Conservation (phyloP, 495 filamentous ascomycete genomes). For the Aspergillus conjunctus region DNA sequence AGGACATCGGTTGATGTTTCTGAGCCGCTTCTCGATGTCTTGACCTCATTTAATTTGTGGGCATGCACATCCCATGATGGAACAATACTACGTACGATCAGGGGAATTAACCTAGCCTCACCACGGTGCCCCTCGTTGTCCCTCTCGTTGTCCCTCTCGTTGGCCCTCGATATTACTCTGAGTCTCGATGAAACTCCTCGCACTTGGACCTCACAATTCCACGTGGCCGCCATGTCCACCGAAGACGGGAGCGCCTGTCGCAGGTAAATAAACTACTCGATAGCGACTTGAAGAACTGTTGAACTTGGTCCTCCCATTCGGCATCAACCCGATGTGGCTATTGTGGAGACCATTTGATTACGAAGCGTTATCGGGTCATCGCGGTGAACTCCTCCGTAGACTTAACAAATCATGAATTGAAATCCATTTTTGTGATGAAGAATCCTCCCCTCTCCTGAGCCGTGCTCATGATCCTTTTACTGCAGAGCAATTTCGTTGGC, state of each 20-base stretch:
- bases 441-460: too few species aligned
- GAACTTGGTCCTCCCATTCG: conserved; percentile 29
- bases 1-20: neutral
- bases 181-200: neutral
- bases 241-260: conserved; percentile 6
- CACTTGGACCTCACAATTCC: conserved; percentile 5
- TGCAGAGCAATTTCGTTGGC: neutral
- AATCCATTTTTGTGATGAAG: too few species aligned
- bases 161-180: neutral
- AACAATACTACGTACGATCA: too few species aligned
- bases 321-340: conserved; percentile 6
- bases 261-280: neutral
- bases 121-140: neutral
- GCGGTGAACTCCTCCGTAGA: too few species aligned
- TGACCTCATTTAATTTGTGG: neutral
- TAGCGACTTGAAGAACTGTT: conserved; percentile 13
- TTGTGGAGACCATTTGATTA: conserved; percentile 25
- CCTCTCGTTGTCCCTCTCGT: too few species aligned
- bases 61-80: neutral
- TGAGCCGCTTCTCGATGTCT: neutral
- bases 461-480: too few species aligned
- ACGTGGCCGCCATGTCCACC: conserved; percentile 25
- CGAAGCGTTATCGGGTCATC: conserved; percentile 5
- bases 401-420: too few species aligned
- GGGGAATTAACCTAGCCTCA: too few species aligned